Base-by-base conservation (phyloP, 352 stramenopile species). In the Phytopythium aichiense region DNA sequence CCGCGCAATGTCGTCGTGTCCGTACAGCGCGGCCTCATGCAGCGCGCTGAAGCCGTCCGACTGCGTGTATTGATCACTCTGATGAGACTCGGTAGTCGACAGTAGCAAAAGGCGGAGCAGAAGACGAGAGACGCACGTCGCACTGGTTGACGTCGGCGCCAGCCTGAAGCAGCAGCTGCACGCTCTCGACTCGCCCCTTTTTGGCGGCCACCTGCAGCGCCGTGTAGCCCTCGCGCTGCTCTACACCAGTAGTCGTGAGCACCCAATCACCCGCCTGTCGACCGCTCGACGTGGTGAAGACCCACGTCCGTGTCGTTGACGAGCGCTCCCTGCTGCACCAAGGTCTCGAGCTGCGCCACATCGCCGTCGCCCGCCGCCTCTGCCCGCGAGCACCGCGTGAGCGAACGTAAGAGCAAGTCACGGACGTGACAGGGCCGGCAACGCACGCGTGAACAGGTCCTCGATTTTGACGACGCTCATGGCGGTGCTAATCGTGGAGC, bases 11-110 rank as follows among this genome's bases (percentile, higher is more conserved):
- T 91, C 75, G 59, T 88, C 74, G 62, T 84, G 63, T 9, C 81
- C 81, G 4, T 60, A 68, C 31, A 91, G 81, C n/a, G 81, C 79
- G 15, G 79, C 79, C 63, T 91, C 81, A 25, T 91, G 81, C 13
- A 91, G 64, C 30, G 81, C 73, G 48, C 74, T 88, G 57, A 88
- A 89, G 57, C 79, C 81, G 53, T 91, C 81, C 1, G 76, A 83
- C 81, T 91, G n/a, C 16, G 8, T 20, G 20, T 0, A 31, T 28
- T 31, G 4, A 31, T 12, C 52, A 1, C 20, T n/a, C 13, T 18
- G 0, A 28, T 53, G 31, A 53, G 12, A 35, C 23, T 2, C 18
- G 35, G n/a, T 18, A 6, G 4, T 20, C 8, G 8, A 4, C 31
- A 2, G 7, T 7, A 11, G 52, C 20, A 22, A 0, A 12, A n/a